phyloP scores from a whole-genome alignment of 768 basidiomycete species.

The Lyophyllum decastes region DNA sequence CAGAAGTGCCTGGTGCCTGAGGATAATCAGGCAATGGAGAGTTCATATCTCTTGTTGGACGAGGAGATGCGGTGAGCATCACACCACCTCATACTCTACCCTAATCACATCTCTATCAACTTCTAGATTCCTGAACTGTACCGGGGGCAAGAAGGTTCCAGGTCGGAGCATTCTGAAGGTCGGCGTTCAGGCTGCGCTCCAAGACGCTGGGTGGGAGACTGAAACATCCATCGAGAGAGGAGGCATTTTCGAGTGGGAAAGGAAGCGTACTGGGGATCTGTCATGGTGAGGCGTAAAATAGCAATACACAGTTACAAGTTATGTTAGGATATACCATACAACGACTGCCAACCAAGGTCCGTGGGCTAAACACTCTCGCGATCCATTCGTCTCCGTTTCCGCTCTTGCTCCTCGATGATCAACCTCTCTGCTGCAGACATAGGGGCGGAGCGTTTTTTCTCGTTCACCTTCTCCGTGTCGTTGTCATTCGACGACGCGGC shows the following conservation, averaged over 20 bases:
- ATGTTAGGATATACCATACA: slow-evolving; percentile 10
- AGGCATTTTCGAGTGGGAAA: slow-evolving; percentile 25
- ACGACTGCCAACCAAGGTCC: not conserved
- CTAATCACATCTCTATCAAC: not conserved
- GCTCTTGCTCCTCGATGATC: slow-evolving; percentile 88
- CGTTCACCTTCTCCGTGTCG: slow-evolving; percentile 39
- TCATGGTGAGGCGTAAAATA: slow-evolving; percentile 16
- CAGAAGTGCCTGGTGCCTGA: not conserved
- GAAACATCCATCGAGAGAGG: slow-evolving; percentile 21
- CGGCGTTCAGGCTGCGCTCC: slow-evolving; percentile 22
- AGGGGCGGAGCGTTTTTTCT: slow-evolving; percentile 63
- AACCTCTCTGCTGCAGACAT: slow-evolving; percentile 85
- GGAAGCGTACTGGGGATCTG: slow-evolving; percentile 4
- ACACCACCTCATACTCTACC: not conserved
- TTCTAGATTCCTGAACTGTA: slow-evolving; percentile 23
- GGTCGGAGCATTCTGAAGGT: slow-evolving; percentile 21
- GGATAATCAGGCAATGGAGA: slow-evolving; percentile 1
- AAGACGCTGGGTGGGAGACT: slow-evolving; percentile 23
- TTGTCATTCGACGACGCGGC: slow-evolving; percentile 33
- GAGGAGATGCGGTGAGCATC: slow-evolving; percentile 4
- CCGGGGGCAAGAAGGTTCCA: slow-evolving; percentile 19
- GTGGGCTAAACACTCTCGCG: slow-evolving; percentile 31
- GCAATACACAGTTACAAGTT: slow-evolving; percentile 16
- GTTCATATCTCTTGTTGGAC: slow-evolving; percentile 2
- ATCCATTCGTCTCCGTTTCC: slow-evolving; percentile 82